A percentile compares a stretch with the other conserved stretches of the same genome.
Evolutionary conservation across 1,284 basidiomycete genomes (phyloP).

Genomic region (Coniophora puteana): DNA sequence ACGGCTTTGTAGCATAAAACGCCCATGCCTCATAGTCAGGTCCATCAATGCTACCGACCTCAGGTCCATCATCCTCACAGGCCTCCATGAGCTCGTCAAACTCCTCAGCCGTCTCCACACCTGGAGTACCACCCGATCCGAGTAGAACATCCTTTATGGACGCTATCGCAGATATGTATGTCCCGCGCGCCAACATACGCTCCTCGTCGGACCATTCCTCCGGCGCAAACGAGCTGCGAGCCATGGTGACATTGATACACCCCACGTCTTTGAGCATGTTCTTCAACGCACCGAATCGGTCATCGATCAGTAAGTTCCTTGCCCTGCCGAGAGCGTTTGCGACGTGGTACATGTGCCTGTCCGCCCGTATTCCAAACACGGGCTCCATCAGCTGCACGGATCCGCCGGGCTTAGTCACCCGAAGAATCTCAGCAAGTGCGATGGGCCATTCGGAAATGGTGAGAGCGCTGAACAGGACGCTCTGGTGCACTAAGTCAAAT

Average conservation of each 20-base stretch:
- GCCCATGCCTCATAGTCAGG: background rate
- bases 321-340: background rate
- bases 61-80: background rate
- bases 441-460: conserved; percentile 12
- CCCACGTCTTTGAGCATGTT: background rate
- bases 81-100: background rate
- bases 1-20: conserved; percentile 1
- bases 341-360: background rate
- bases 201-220: background rate
- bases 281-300: background rate
- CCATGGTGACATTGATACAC: background rate
- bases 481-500: conserved; percentile 19
- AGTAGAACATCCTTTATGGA: background rate
- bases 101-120: background rate
- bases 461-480: conserved; percentile 17
- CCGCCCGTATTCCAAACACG: background rate
- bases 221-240: background rate
- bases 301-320: background rate
- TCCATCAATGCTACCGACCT: background rate
- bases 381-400: conserved; percentile 18
- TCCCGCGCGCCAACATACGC: background rate
- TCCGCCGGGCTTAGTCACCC: conserved; percentile 20
- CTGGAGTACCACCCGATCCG: background rate
- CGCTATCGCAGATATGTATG: background rate
- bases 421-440: conserved; percentile 13